Percentiles rank a stretch among this genome's conserved stretches.
phyloP scores from a whole-genome alignment of 257 asterid species.

The Ligustrum vulgare region DNA sequence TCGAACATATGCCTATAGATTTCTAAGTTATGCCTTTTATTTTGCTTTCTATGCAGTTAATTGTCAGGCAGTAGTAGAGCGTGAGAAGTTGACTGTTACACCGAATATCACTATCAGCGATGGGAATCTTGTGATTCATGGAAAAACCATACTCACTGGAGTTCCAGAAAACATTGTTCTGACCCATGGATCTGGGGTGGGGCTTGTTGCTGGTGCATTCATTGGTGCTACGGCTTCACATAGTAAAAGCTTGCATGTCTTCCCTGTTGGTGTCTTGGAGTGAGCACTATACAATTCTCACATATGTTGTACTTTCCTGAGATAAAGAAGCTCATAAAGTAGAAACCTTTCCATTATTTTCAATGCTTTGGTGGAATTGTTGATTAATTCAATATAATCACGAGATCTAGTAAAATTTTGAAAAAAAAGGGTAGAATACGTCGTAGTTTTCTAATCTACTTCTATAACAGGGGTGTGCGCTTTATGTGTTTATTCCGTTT shows the following conservation, averaged over 20 bases:
- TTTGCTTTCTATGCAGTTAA: conserved; percentile 43
- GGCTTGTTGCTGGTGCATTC: conserved; percentile 82
- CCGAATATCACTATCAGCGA: conserved; percentile 75
- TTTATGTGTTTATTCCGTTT: conserved; percentile 55
- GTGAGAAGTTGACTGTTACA: conserved; percentile 74
- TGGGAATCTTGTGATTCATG: conserved; percentile 92
- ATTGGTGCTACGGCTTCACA: conserved; percentile 80
- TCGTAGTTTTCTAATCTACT: neutral
- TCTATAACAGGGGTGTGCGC: conserved; percentile 37
- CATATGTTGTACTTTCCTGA: neutral
- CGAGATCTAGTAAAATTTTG: neutral
- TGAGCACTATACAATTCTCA: conserved; percentile 35
- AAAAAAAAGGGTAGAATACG: neutral
- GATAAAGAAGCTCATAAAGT: neutral
- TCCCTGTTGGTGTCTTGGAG: conserved; percentile 90
- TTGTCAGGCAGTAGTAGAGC: conserved; percentile 23
- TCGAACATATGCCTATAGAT: conserved; percentile 1
- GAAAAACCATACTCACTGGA: conserved; percentile 80
- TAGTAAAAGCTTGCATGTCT: conserved; percentile 77
- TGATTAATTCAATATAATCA: neutral
- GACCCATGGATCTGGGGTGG: conserved; percentile 78
- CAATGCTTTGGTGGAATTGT: neutral
- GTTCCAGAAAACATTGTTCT: conserved; percentile 83
- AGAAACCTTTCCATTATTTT: neutral
- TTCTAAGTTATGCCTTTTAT: conserved; percentile 16